phyloP scores from a whole-genome alignment of 2,329 filamentous ascomycete genomes.

The Alternaria viburni region DNA sequence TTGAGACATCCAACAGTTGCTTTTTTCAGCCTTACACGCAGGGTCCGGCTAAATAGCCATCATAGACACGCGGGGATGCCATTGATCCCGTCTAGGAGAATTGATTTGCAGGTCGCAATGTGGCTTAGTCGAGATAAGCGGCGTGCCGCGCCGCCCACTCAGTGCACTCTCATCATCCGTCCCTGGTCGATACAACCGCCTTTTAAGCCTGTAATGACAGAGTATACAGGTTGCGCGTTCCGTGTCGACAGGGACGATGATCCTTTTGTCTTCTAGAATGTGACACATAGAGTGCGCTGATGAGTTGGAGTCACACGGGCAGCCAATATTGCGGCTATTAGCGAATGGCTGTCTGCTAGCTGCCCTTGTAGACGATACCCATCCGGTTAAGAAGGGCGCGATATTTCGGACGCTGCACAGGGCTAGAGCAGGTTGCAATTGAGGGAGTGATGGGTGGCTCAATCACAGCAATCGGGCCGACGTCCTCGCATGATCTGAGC shows the following conservation, averaged over 20 bases:
- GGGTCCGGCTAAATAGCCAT: conserved; percentile 22
- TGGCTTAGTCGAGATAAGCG: conserved; percentile 18
- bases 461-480: conserved; percentile 3
- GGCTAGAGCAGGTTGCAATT: background rate
- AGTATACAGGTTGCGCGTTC: background rate
- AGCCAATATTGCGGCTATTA: conserved; percentile 18
- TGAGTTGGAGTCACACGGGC: conserved; percentile 19
- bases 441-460: background rate
- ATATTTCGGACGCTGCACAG: background rate
- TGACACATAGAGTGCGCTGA: conserved; percentile 31
- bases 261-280: conserved; percentile 30
- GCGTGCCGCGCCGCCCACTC: conserved; percentile 15
- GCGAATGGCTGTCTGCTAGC: conserved; percentile 15
- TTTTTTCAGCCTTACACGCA: conserved; percentile 19
- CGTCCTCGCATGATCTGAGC: conserved; percentile 2
- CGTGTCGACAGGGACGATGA: conserved; percentile 1
- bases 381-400: background rate
- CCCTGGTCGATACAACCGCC: conserved; percentile 7
- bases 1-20: conserved; percentile 1
- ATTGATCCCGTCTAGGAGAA: conserved; percentile 3
- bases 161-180: background rate
- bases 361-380: conserved; percentile 4
- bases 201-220: background rate
- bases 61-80: conserved; percentile 12
- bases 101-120: conserved; percentile 10